Percentiles rank a stretch among this genome's conserved stretches.
Conservation (phyloP, 441 rosid species). For the Corymbia citriodora region DNA sequence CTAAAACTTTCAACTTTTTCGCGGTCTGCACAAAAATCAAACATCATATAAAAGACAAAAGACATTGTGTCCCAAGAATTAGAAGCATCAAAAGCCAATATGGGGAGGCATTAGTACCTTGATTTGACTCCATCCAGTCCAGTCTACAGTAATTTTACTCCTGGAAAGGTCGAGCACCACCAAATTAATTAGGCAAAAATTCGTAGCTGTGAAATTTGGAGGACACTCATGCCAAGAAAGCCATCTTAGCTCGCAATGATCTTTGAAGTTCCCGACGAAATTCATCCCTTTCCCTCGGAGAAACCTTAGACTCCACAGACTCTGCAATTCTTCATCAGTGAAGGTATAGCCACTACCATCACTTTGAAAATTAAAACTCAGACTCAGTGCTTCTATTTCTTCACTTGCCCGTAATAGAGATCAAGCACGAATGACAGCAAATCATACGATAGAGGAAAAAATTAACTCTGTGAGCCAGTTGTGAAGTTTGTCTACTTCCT, state of each 20-base stretch:
- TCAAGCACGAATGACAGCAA: not conserved
- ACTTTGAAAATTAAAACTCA: not conserved
- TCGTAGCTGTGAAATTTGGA: not conserved
- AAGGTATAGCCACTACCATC: not conserved
- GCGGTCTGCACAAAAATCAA: not conserved
- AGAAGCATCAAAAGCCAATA: not conserved
- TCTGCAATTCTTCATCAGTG: not conserved
- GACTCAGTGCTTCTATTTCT: not conserved
- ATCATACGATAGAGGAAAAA: not conserved
- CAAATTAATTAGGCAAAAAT: not conserved
- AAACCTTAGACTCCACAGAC: not conserved
- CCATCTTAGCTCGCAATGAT: not conserved
- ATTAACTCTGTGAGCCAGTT: not conserved
- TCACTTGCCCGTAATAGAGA: not conserved
- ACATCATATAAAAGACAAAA: not conserved
- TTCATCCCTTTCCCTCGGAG: not conserved
- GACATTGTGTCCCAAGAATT: not conserved
- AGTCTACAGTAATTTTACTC: not conserved
- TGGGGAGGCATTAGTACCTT: not conserved
- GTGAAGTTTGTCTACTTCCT: not conserved
- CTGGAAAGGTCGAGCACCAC: not conserved
- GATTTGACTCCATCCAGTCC: not conserved
- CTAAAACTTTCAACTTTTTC: not conserved
- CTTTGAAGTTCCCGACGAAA: not conserved
- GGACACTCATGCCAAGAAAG: conserved; percentile 5